Conservation (phyloP, 192 early-diverging fungal species). For the Nowakowskiella sp. region DNA sequence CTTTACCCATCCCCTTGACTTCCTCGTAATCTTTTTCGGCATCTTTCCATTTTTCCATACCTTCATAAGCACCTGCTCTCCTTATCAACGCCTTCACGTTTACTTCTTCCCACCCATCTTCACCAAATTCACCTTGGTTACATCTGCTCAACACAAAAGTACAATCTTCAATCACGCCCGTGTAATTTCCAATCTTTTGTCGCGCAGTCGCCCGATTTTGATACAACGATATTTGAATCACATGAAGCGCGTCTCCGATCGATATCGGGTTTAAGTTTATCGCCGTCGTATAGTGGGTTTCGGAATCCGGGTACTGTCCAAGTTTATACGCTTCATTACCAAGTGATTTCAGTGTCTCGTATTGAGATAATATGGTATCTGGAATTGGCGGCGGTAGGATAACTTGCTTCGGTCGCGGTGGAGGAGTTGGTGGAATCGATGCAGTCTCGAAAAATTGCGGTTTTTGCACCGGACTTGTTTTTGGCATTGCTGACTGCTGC, state of each 20-base stretch:
- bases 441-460: neutral
- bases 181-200: slow-evolving; percentile 78
- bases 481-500: no score
- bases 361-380: slow-evolving; percentile 29
- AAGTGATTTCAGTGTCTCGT: slow-evolving; percentile 37
- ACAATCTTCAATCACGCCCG: slow-evolving; percentile 63
- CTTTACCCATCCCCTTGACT: slow-evolving; percentile 24
- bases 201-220: slow-evolving; percentile 80
- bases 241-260: slow-evolving; percentile 59
- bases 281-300: slow-evolving; percentile 58
- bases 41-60: slow-evolving; percentile 67
- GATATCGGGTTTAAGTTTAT: no score
- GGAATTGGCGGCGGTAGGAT: slow-evolving; percentile 27
- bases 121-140: slow-evolving; percentile 19
- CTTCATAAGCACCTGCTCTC: slow-evolving; percentile 72
- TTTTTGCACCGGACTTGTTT: no score
- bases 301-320: slow-evolving; percentile 82
- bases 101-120: slow-evolving; percentile 33
- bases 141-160: slow-evolving; percentile 31
- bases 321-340: slow-evolving; percentile 83
- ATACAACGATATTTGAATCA: slow-evolving; percentile 52
- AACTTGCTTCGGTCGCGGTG: slow-evolving; percentile 20
- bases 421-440: slow-evolving; percentile 3
- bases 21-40: slow-evolving; percentile 46
- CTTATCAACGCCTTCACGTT: slow-evolving; percentile 75